A percentile compares a stretch with the other conserved stretches of the same genome.
These are phyloP conservation scores for Mortierella alpina DNA, from an alignment of 192 early-diverging fungal genomes.

Conservation along the genomic window DNA sequence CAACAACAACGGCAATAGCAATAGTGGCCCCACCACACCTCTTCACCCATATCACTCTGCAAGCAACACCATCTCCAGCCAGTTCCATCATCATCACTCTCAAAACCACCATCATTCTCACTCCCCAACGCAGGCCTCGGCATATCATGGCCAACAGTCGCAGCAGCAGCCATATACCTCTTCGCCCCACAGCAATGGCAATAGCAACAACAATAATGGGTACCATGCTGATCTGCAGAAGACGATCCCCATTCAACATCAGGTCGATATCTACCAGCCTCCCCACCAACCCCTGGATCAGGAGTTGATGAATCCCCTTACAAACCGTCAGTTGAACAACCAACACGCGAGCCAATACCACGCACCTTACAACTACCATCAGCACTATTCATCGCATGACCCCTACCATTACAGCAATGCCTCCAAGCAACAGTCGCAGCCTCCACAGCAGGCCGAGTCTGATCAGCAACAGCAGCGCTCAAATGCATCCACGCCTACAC, in stretches of 20 bases:
- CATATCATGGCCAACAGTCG: constrained; percentile 4
- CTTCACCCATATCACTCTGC: constrained; percentile 32
- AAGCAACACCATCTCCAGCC: constrained; percentile 16
- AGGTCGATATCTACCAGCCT: constrained; percentile 45
- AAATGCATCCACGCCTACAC: constrained; percentile 41
- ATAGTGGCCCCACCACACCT: constrained; percentile 1
- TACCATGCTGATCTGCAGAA: constrained; percentile 30
- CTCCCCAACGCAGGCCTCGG: constrained; percentile 5
- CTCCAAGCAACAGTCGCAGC: neutral
- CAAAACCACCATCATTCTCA: constrained; percentile 6
- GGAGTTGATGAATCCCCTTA: constrained; percentile 31
- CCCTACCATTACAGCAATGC: constrained; percentile 12
- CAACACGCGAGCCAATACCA: constrained; percentile 32
- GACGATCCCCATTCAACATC: constrained; percentile 17
- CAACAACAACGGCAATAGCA: constrained; percentile 3
- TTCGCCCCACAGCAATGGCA: constrained; percentile 3
- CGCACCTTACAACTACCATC: constrained; percentile 10
- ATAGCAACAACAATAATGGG: constrained; percentile 5
- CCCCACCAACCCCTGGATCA: constrained; percentile 25
- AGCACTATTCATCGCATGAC: constrained; percentile 15
- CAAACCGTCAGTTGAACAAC: constrained; percentile 45
- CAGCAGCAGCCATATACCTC: constrained; percentile 1
- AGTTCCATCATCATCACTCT: constrained; percentile 15
- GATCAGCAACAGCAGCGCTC: constrained; percentile 20
- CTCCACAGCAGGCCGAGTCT: neutral